These are phyloP conservation scores for Globisporangium ultimum DNA, from an alignment of 352 stramenopile genomes.

Conservation along the genomic window DNA sequence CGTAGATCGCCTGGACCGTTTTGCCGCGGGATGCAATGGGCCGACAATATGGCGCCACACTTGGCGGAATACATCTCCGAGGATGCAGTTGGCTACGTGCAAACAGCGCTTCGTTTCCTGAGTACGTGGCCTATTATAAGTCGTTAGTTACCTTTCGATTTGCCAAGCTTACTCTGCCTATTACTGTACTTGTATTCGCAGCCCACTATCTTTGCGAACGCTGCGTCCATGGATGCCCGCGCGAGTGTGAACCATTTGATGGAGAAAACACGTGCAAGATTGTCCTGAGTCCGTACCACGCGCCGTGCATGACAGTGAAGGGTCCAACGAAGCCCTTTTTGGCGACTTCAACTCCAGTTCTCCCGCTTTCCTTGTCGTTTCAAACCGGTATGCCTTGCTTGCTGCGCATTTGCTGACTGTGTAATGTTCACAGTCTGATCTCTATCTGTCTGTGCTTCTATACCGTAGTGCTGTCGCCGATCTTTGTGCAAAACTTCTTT, in stretches of 20 bases:
- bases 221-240: conserved; percentile 61
- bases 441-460: background rate
- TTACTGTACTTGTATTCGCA: conserved; percentile 14
- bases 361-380: conserved; percentile 56
- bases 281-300: conserved; percentile 70
- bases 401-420: background rate
- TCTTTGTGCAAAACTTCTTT: conserved; percentile 76
- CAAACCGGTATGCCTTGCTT: conserved; percentile 50
- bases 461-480: conserved; percentile 51
- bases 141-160: background rate
- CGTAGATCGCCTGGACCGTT: conserved; percentile 49
- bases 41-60: conserved; percentile 32
- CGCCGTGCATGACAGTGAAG: conserved; percentile 71
- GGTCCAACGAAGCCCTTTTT: conserved; percentile 58
- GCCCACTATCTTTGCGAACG: conserved; percentile 65
- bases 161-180: background rate
- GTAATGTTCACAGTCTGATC: background rate
- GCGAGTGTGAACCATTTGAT: conserved; percentile 40
- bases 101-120: conserved; percentile 42
- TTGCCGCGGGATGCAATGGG: conserved; percentile 48
- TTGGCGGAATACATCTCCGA: conserved; percentile 36
- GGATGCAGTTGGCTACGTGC: conserved; percentile 32
- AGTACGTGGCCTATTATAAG: conserved; percentile 21
- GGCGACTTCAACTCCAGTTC: conserved; percentile 31
- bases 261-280: conserved; percentile 40